These are phyloP conservation scores for Gentiana dahurica DNA, from an alignment of 257 asterid species.

Conservation along the genomic window DNA sequence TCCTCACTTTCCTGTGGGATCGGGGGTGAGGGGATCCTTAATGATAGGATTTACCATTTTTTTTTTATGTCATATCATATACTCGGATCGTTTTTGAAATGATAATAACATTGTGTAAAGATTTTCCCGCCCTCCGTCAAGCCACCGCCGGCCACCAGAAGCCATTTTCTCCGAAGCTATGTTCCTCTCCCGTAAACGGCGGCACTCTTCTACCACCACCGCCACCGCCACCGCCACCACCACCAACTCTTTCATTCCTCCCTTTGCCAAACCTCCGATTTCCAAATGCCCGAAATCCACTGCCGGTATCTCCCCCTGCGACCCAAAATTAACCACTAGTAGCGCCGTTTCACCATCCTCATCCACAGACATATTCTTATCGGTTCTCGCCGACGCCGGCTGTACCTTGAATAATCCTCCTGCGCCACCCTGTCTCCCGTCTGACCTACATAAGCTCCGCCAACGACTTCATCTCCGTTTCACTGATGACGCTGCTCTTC, in stretches of 20 bases:
- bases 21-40: too few relatives aligned
- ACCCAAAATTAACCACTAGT: constrained; percentile 11
- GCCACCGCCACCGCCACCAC: background rate
- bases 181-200: constrained; percentile 16
- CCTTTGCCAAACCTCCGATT: constrained; percentile 8
- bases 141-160: background rate
- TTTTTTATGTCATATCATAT: too few relatives aligned
- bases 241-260: constrained; percentile 10
- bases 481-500: constrained; percentile 40
- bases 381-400: constrained; percentile 70
- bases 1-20: too few relatives aligned
- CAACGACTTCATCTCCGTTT: constrained; percentile 38
- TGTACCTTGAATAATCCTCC: constrained; percentile 54
- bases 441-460: constrained; percentile 58
- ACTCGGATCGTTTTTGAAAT: too few relatives aligned
- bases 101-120: too few relatives aligned
- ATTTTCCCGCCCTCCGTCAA: background rate
- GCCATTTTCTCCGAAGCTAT: constrained; percentile 5
- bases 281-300: constrained; percentile 15
- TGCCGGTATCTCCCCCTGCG: constrained; percentile 7
- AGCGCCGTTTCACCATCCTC: constrained; percentile 9
- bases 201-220: constrained; percentile 1
- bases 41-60: too few relatives aligned
- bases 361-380: constrained; percentile 28
- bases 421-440: constrained; percentile 62